A percentile compares a stretch with the other conserved stretches of the same genome.
Evolutionary conservation across 768 basidiomycete genomes (phyloP).

Genomic region (Boletus coccyginus): DNA sequence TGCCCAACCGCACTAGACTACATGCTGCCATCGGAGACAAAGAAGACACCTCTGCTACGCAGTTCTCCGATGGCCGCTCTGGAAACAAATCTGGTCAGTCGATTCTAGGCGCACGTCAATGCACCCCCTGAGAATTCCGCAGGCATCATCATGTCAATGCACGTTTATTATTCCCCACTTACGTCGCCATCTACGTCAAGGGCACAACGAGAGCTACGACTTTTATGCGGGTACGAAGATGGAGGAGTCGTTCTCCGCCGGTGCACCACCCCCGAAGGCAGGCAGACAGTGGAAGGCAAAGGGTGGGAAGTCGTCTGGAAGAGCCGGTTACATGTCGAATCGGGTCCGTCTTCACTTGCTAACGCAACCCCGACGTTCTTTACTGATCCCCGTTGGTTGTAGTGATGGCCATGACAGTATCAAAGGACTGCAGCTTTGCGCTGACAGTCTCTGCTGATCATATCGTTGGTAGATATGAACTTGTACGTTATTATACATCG

Average conservation of each 20-base stretch:
- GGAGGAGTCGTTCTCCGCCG: slow-evolving; percentile 75
- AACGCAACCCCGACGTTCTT: neutral
- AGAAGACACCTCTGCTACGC: slow-evolving; percentile 25
- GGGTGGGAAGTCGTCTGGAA: slow-evolving; percentile 77
- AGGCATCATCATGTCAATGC: slow-evolving; percentile 91
- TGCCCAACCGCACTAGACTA: slow-evolving; percentile 65
- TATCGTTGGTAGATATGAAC: slow-evolving; percentile 61
- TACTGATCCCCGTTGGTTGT: neutral
- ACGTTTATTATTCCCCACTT: slow-evolving; percentile 47
- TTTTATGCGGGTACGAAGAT: slow-evolving; percentile 82
- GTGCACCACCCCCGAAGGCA: slow-evolving; percentile 38
- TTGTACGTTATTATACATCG: slow-evolving; percentile 34
- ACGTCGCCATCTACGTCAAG: slow-evolving; percentile 33
- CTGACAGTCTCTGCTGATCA: slow-evolving; percentile 88
- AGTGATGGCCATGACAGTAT: slow-evolving; percentile 89
- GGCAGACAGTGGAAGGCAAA: slow-evolving; percentile 55
- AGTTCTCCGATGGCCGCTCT: slow-evolving; percentile 44
- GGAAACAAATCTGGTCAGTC: slow-evolving; percentile 54
- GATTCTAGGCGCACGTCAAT: neutral
- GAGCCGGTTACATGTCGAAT: slow-evolving; percentile 64
- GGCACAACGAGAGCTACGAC: slow-evolving; percentile 43
- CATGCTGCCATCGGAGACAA: slow-evolving; percentile 84
- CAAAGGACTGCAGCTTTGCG: slow-evolving; percentile 54
- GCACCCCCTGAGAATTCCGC: neutral
- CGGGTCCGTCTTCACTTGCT: slow-evolving; percentile 44